Evolutionary conservation across 805 yeast genomes (phyloP), one percentile per base, ranked within the genome.

Genomic region (Candida awuae): DNA sequence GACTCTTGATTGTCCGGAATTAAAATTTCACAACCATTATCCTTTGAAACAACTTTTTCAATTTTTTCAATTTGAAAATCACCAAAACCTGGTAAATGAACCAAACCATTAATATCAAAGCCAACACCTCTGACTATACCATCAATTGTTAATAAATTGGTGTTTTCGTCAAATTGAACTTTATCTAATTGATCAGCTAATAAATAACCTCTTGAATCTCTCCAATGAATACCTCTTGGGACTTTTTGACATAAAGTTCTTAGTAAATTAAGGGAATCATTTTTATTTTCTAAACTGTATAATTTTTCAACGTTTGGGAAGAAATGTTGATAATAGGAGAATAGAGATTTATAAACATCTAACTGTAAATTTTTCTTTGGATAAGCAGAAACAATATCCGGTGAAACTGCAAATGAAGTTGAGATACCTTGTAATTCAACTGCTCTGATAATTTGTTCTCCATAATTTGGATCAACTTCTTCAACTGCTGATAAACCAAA

Each of bases 351-450:
- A 42, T 76, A 65, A 12, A 77, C 71, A 53, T 83, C 94, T 42
- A 69, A 59, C 57, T 85, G 96, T 49, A 82, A 73, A 54, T 85
- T 85, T 52, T 73, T 77, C 59, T 81, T 82, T 29, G 82, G 79
- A 49, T 76, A 84, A 1, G 77, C 73, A 2, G 71, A 55, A 2
- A 80, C 73, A 25, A 87, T 56, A 52, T 86, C 85, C 7, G 92
- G 76, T 20, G 88, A 74, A 9, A 84, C 85, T 21, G 94, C 92
- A 40, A 82, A 65, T 1, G 78, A 79, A 4, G 86, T 75, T 0
- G 95, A 80, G 12, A 88, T 81, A 67, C 97, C 97, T 65, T 94
- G 98, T 12, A 88, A 73, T 53, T 84, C 86, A 26, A 88, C 71
- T 2, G 95, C 84, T 61, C 97, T 77, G 41, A 92, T 68, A 21